Evolutionary conservation across 805 yeast genomes (phyloP).

Genomic region (Nakazawaea wyomingensis): DNA sequence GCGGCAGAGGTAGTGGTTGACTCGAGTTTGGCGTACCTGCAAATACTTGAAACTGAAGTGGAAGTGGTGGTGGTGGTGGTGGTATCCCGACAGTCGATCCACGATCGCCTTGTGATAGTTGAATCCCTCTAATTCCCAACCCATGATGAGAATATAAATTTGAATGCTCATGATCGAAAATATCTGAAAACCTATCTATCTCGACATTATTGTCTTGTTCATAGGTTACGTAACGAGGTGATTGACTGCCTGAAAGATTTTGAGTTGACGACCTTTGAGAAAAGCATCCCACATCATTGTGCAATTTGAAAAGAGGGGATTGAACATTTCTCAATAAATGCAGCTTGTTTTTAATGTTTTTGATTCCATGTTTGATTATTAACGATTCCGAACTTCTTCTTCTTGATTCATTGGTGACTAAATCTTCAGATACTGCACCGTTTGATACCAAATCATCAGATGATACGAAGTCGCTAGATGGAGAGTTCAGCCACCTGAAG

Average conservation of each 20-base stretch:
- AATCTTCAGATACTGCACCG: no score
- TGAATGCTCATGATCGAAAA: neutral
- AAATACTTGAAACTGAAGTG: no score
- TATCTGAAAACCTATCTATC: neutral
- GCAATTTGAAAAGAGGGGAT: constrained; percentile 4
- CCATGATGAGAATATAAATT: neutral
- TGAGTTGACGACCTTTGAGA: no score
- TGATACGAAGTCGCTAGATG: neutral
- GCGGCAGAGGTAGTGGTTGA: no score
- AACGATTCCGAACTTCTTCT: neutral
- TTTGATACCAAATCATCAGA: neutral
- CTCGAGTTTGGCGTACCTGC: no score
- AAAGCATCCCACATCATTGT: neutral
- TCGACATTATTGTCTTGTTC: neutral
- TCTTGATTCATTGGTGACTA: neutral
- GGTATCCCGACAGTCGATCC: constrained; percentile 17
- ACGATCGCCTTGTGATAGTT: no score
- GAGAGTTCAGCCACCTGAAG: no score
- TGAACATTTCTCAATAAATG: neutral
- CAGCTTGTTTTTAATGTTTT: constrained; percentile 1
- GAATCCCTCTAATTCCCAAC: neutral
- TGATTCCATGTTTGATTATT: constrained; percentile 6
- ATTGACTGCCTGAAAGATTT: no score
- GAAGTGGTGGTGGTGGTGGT: constrained; percentile 19
- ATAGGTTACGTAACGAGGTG: neutral